Base-by-base conservation (phyloP, 495 filamentous ascomycete species). In the Lasiosphaeria ovina region DNA sequence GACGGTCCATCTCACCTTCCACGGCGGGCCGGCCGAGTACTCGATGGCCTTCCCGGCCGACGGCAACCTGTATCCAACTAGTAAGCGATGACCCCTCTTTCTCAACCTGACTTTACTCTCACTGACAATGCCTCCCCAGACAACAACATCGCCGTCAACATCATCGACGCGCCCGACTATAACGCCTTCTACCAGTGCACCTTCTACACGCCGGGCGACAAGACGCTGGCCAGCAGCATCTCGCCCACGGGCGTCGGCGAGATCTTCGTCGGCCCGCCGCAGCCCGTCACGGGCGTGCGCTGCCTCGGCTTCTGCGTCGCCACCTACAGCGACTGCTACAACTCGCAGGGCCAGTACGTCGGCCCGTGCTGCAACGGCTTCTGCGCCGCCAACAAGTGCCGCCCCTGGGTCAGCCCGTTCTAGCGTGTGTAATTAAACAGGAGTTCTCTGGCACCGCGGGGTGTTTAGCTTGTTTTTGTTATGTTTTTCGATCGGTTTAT, bases 161-260 rank as follows among this genome's bases (percentile, higher is more conserved):
- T 70, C 55, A 69, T 72, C 57, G 64, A 65, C 35, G 64, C 70
- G 1, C 62, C 66, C 24, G 68, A 72, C 61, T 72, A 65, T 66
- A 65, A 65, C 64, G 62, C 68, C 56, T 51, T 51, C 48, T 31
- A 24, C 16, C 58, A 64, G 36, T 72, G 70, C 68, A 52, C 55
- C 7, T 72, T 72, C 58, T 31, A 60, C 53, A 69, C 63, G 24
- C 12, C 35, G 5, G 59, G 57, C 58, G 17, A 64, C 33, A 63
- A 62, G 35, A 51, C 68, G 1, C 63, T 64, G 0, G 60, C 31
- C 38, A 62, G 65, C 63, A 61, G 61, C 45, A 66, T 68, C 68
- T 54, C 58, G 17, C 11, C 59, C 1, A 17, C n/a, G 0, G 66
- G 66, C 35, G 47, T 61, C 24, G 58, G 56, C 47, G 68, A 72